Base-by-base conservation (phyloP, 805 yeast genomes). In the Diddensiella santjacobensis region DNA sequence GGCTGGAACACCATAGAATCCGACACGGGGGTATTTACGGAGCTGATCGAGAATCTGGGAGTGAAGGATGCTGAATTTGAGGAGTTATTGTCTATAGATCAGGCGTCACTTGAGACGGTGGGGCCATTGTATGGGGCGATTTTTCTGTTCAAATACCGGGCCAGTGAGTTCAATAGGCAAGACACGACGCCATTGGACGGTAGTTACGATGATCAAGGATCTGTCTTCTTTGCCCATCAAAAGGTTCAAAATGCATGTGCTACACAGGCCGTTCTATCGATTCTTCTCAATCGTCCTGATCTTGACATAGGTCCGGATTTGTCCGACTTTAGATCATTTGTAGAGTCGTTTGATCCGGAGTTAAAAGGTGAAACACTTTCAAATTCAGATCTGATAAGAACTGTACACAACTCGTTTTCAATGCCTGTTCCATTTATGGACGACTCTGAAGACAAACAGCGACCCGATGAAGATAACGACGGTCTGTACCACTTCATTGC, bases 191-290 rank as follows among this genome's bases (percentile, higher is more conserved):
- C 80, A 2, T 48, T 71, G 11, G 71, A 67, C 46, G 83, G 83
- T 3, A 59, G 54, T 3, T 77, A 71, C 19, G 58, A 57, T 10
- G 59, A 58, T n/a, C 52, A 56, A 6, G 58, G 63, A 3, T 40
- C 37, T 8, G 69, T 82, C 1, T 81, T 78, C 59, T 82, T 82
- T 59, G 85, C 86, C 4, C 71, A 71, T 41, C 87, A 82, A 59
- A 76, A 76, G 22, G 78, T 81, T 46, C 80, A 78, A 56, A 81
- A 82, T 57, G 86, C 87, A 2, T 82, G 87, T 63, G 87, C 83
- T n/a, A 82, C 87, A 1, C 84, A 79, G 57, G 87, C 87, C 0
- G 81, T 82, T 19, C 66, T 82, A 48, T 78, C 80, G 48, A 66
- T 80, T 5, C 63, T 82, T 45, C 56, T 82, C 50, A 79, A 78